Evolutionary conservation across 2,329 filamentous ascomycete genomes (phyloP).

Genomic region (Plenodomus lindquistii): DNA sequence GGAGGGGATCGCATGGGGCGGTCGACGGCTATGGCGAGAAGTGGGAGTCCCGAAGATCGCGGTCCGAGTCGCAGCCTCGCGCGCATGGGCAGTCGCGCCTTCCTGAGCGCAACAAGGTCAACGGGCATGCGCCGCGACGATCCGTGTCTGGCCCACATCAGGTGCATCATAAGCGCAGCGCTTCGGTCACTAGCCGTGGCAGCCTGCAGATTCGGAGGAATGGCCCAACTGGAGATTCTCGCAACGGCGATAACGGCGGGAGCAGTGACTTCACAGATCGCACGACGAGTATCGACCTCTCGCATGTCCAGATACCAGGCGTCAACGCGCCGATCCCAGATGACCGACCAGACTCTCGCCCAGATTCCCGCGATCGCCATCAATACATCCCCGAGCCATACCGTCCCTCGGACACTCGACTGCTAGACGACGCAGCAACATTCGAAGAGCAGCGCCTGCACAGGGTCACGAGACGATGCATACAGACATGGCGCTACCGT

Average conservation of each 20-base stretch:
- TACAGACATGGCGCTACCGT: slow-evolving; percentile 54
- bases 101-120: slow-evolving; percentile 32
- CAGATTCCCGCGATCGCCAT: slow-evolving; percentile 12
- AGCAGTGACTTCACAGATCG: slow-evolving; percentile 38
- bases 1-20: slow-evolving; percentile 18
- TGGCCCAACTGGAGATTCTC: slow-evolving; percentile 13
- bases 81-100: slow-evolving; percentile 24
- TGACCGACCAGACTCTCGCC: slow-evolving; percentile 14
- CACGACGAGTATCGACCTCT: slow-evolving; percentile 33
- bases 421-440: slow-evolving; percentile 55
- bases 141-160: slow-evolving; percentile 22
- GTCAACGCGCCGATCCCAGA: slow-evolving; percentile 42
- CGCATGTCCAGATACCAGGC: slow-evolving; percentile 38
- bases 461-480: slow-evolving; percentile 28
- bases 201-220: slow-evolving; percentile 38
- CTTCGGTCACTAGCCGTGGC: slow-evolving; percentile 43
- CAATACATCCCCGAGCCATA: slow-evolving; percentile 46
- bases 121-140: slow-evolving; percentile 21
- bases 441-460: slow-evolving; percentile 39
- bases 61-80: slow-evolving; percentile 31
- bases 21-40: slow-evolving; percentile 9
- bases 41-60: slow-evolving; percentile 22
- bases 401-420: slow-evolving; percentile 55
- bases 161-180: slow-evolving; percentile 25
- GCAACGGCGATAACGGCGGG: slow-evolving; percentile 23